A percentile compares a stretch with the other conserved stretches of the same genome.
phyloP scores from a whole-genome alignment of 2,329 filamentous ascomycete species.

The Colletotrichum navitas region DNA sequence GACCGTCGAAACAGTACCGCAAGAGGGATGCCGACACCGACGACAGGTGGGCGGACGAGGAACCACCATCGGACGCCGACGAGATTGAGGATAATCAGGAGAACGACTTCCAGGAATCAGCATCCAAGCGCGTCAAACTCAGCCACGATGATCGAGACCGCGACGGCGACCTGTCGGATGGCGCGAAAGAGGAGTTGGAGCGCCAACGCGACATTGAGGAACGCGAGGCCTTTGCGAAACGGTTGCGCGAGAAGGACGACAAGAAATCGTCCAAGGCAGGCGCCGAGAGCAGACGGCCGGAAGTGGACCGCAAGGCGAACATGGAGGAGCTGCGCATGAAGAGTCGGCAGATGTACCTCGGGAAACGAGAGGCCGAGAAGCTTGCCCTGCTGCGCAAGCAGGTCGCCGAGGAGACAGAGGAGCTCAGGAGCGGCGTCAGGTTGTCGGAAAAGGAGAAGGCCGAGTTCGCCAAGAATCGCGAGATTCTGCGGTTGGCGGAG shows the following conservation, averaged over 20 bases:
- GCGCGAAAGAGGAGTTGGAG: slow-evolving; percentile 68
- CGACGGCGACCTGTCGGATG: slow-evolving; percentile 68
- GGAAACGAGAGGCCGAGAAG: slow-evolving; percentile 90
- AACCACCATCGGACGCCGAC: slow-evolving; percentile 61
- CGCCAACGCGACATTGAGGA: slow-evolving; percentile 78
- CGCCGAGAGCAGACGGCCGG: slow-evolving; percentile 67
- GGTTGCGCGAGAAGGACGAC: slow-evolving; percentile 79
- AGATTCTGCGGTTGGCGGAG: slow-evolving; percentile 84
- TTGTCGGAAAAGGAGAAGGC: slow-evolving; percentile 84
- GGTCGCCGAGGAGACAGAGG: slow-evolving; percentile 88
- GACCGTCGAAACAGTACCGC: slow-evolving; percentile 58
- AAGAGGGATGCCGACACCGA: slow-evolving; percentile 62
- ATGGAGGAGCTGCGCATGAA: slow-evolving; percentile 84
- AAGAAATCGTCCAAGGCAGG: slow-evolving; percentile 76
- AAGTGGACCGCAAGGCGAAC: slow-evolving; percentile 75
- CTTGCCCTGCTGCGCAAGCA: slow-evolving; percentile 89
- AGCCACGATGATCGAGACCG: slow-evolving; percentile 63
- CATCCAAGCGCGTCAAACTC: slow-evolving; percentile 77
- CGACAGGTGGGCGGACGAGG: slow-evolving; percentile 86
- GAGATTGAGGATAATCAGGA: slow-evolving; percentile 58
- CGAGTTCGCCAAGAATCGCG: slow-evolving; percentile 89
- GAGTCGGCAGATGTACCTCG: slow-evolving; percentile 91
- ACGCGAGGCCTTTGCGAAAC: slow-evolving; percentile 82
- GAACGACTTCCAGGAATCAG: slow-evolving; percentile 75
- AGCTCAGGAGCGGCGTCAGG: slow-evolving; percentile 80